phyloP scores from a whole-genome alignment of 2,329 filamentous ascomycete species.

The Pseudogymnoascus sp. region DNA sequence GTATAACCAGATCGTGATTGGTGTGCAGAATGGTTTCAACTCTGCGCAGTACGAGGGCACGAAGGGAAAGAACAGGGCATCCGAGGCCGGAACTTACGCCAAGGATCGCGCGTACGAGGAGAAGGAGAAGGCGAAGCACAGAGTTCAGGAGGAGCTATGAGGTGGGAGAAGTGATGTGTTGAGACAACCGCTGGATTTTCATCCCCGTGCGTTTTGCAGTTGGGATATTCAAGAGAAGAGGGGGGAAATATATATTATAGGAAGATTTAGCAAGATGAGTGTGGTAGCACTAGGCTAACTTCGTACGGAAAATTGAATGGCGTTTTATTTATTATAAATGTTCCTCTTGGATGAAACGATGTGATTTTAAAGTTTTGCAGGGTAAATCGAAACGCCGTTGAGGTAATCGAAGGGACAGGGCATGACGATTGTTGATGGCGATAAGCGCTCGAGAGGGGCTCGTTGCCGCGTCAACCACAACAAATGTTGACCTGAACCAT shows the following conservation, averaged over 20 bases:
- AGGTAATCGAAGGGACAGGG: not conserved
- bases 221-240: not conserved
- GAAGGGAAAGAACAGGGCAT: conserved; percentile 37
- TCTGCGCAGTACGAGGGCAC: conserved; percentile 33
- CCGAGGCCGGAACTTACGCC: conserved; percentile 28
- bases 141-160: conserved; percentile 25
- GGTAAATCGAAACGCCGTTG: not conserved
- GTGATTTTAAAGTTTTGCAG: not conserved
- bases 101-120: conserved; percentile 31
- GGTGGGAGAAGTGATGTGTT: not conserved
- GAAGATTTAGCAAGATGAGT: not conserved
- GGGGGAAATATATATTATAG: not conserved
- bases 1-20: conserved; percentile 26
- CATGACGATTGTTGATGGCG: not conserved
- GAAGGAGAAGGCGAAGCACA: conserved; percentile 28
- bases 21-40: conserved; percentile 39
- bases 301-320: conserved; percentile 1
- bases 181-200: not conserved
- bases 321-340: not conserved
- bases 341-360: not conserved
- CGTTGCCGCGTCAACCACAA: not conserved
- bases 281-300: not conserved
- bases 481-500: conserved; percentile 4
- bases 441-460: not conserved
- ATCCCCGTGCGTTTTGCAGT: not conserved